Evolutionary conservation across 305 asterid genomes (phyloP), one percentile per base, ranked within the genome.

Genomic region (Fraxinus dipetala): DNA sequence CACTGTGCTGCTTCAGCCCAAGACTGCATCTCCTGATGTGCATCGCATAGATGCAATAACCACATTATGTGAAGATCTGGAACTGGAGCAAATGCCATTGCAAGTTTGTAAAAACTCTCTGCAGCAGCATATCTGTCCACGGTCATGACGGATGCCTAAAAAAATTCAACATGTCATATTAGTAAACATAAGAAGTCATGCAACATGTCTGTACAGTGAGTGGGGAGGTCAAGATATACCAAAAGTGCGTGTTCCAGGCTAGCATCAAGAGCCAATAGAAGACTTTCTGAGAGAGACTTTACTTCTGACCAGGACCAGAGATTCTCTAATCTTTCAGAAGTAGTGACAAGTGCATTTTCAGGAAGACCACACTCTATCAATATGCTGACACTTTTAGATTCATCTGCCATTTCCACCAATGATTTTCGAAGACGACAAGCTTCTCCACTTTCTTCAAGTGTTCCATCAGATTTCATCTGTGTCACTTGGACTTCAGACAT

Each of bases 1-100:
- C 99, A 96, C 86, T 96, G 93, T 7, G 99, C 99, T 82, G 99
- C 98, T 91, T 96, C 99, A 88, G 98, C 99, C 99, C 99, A 96
- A 77, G 99, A 96, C 85, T 94, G 98, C 99, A 96, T 96, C 90
- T 96, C 99, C 89, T 96, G 99, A 92, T 96, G 99, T 6, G 99
- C 99, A 85, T 96, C 99, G 70, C 99, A 96, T 72, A 96, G 89
- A 86, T 96, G 99, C 85, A 94, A 87, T 84, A 96, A 85, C 99
- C 99, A 96, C 99, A 96, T 96, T 81, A 96, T 96, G 84, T 96
- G 98, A 78, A 96, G 98, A 90, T 96, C 99, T 13, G 99, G 99
- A 69, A 96, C 99, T 75, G 98, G 98, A 72, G 99, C 95, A 90
- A 96, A 96, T 72, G 99, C 97, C 98, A 94, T 92, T 9, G 97